Evolutionary conservation across 768 basidiomycete genomes (phyloP), one percentile per base, ranked within the genome.

Genomic region (Amanita polypyramis): DNA sequence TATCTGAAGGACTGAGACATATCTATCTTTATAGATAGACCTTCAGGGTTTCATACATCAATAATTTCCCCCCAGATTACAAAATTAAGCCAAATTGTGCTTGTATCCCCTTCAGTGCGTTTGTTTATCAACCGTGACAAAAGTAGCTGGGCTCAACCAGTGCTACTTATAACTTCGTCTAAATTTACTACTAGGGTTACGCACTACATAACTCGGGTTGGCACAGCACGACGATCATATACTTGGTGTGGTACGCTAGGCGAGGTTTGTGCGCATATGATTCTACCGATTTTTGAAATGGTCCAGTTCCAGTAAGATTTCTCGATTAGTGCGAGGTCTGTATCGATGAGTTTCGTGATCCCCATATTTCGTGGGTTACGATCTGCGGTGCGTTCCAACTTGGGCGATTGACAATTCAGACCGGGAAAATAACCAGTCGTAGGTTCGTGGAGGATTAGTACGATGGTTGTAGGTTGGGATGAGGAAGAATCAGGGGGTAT

Each of bases 201-300:
- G n/a, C n/a, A n/a, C n/a, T n/a, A n/a, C n/a, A n/a, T n/a, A n/a
- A n/a, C n/a, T n/a, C n/a, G n/a, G n/a, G n/a, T n/a, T n/a, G n/a
- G n/a, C n/a, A n/a, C n/a, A n/a, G n/a, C n/a, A n/a, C n/a, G n/a
- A n/a, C n/a, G n/a, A n/a, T n/a, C n/a, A n/a, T n/a, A 55, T 0
- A 81, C 55, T 57, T 80, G 70, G 17, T 70, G 65, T 2, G 77
- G 75, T 0, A 64, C 62, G 0, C 59, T 63, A 0, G 70, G 70
- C 9, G 70, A 70, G 54, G 79, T 82, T 38, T 75, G 68, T 17
- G 64, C 60, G 45, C 73, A 80, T 14, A 82, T 51, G 12, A 79
- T 54, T 9, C 65, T 66, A 45, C 81, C 73, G 0, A 74, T 75
- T 9, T 68, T 66, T 33, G 79, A 64, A 1, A 84, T 57, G n/a